Conservation (phyloP, 2,329 filamentous ascomycete genomes). For the Mycosphaerella sp. region DNA sequence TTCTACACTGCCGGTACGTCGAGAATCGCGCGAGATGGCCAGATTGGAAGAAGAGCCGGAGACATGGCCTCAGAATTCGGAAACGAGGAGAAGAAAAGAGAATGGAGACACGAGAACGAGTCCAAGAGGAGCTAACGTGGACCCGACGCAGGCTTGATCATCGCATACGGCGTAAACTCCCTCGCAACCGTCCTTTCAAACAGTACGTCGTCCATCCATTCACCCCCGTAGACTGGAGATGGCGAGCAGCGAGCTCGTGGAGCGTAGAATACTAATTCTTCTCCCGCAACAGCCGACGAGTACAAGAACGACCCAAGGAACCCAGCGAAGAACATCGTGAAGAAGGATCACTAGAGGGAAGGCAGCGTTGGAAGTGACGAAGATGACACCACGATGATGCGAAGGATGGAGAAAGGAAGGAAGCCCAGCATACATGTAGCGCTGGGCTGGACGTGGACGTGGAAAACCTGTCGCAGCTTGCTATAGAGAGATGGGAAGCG, state of each 20-base stretch:
- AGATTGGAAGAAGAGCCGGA: not conserved
- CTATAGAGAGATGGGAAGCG: no score
- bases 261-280: conserved; percentile 6
- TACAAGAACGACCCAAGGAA: conserved; percentile 98
- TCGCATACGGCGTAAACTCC: conserved; percentile 88
- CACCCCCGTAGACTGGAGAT: not conserved
- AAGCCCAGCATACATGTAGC: not conserved
- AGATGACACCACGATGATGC: not conserved
- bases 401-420: not conserved
- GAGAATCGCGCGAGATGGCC: not conserved
- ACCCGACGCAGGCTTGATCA: conserved; percentile 60
- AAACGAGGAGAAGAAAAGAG: conserved; percentile 1
- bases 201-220: conserved; percentile 53
- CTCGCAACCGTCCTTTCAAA: conserved; percentile 69
- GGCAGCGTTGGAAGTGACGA: not conserved
- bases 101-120: not conserved
- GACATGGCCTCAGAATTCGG: not conserved
- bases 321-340: conserved; percentile 46
- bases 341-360: conserved; percentile 26
- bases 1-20: conserved; percentile 86
- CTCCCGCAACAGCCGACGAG: conserved; percentile 63
- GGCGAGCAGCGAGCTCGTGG: no score
- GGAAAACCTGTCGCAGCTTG: no score
- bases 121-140: conserved; percentile 17
- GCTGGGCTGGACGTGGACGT: no score